Conservation (phyloP, 164 flowering plant species). For the Nelumbo lutea region DNA sequence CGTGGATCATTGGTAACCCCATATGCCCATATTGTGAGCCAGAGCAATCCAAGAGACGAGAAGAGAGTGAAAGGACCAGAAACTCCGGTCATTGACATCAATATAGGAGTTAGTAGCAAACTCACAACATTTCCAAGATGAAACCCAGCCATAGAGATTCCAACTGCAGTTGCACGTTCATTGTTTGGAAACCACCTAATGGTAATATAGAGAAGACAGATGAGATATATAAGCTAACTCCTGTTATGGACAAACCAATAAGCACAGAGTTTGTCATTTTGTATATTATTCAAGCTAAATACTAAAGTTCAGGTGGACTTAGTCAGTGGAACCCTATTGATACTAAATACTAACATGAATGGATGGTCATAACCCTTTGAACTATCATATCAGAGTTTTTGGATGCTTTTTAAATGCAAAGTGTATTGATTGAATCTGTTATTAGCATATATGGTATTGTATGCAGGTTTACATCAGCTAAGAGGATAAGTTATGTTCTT, state of each 20-base stretch:
- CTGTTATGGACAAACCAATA: neutral
- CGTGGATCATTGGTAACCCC: slow-evolving; percentile 59
- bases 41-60: slow-evolving; percentile 70
- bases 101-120: slow-evolving; percentile 61
- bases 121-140: slow-evolving; percentile 87
- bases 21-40: slow-evolving; percentile 58
- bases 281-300: too few relatives aligned
- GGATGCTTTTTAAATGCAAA: too few relatives aligned
- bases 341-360: neutral
- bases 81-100: slow-evolving; percentile 59
- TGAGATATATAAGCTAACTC: neutral
- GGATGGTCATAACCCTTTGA: neutral
- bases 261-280: neutral
- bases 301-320: neutral
- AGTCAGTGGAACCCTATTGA: neutral
- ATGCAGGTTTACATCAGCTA: neutral
- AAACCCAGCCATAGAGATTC: slow-evolving; percentile 91
- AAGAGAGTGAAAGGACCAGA: slow-evolving; percentile 78
- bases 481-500: neutral
- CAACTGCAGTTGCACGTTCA: slow-evolving; percentile 92
- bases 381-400: too few relatives aligned
- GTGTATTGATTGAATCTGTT: too few relatives aligned
- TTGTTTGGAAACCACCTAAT: slow-evolving; percentile 82
- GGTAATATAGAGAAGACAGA: neutral
- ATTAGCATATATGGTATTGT: too few relatives aligned